Evolutionary conservation across 257 asterid genomes (phyloP).

Genomic region (Capsicum pubescens): DNA sequence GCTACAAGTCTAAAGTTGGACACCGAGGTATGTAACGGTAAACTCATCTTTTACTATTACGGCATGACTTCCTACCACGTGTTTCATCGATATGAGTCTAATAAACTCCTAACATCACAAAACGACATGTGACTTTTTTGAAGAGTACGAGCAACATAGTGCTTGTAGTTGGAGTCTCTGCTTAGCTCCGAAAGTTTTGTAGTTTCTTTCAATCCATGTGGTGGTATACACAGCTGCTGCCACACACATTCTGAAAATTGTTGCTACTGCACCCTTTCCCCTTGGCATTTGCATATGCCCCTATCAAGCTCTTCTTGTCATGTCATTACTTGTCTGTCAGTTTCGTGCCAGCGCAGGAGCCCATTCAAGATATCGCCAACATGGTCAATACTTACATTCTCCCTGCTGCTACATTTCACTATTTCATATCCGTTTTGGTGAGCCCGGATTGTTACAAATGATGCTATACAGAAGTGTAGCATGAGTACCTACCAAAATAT

Average conservation of each 20-base stretch:
- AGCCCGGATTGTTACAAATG: neutral
- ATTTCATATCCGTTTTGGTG: neutral
- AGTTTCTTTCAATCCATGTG: neutral
- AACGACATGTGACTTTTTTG: neutral
- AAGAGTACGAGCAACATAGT: neutral
- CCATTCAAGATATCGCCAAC: neutral
- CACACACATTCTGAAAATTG: neutral
- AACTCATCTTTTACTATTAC: neutral
- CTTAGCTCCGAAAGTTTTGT: neutral
- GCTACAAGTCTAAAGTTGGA: neutral
- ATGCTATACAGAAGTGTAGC: neutral
- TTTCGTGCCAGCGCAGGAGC: neutral
- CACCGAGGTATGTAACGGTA: neutral
- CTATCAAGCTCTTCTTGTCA: neutral
- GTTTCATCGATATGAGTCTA: neutral
- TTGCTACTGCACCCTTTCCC: neutral
- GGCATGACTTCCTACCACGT: neutral
- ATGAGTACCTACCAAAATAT: too few species aligned
- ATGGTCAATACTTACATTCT: neutral
- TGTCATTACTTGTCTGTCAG: neutral
- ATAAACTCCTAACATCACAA: neutral
- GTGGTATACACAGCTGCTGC: neutral
- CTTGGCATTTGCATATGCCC: neutral
- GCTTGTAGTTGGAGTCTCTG: neutral
- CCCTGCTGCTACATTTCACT: neutral